Evolutionary conservation across 2,329 filamentous ascomycete genomes (phyloP).

Genomic region (Aureobasidium melanogenum): DNA sequence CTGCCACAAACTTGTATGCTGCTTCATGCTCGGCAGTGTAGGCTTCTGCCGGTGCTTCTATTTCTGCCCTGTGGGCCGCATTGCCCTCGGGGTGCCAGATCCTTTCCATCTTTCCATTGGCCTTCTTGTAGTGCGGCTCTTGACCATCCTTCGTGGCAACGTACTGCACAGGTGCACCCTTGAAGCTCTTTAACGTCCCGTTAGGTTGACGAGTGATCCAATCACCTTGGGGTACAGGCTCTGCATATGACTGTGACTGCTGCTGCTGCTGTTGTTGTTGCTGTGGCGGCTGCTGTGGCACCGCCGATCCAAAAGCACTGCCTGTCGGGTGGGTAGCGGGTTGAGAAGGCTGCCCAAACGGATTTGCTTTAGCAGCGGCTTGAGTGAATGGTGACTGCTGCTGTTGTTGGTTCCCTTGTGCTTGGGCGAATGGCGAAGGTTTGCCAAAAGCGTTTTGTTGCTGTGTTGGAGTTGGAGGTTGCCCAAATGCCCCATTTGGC

Average conservation of each 20-base stretch:
- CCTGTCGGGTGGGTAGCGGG: background rate
- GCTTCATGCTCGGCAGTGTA: constrained; percentile 53
- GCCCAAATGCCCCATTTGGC: constrained; percentile 19
- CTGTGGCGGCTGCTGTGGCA: background rate
- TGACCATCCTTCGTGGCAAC: background rate
- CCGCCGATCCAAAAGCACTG: background rate
- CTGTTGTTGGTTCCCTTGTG: constrained; percentile 8
- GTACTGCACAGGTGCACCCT: background rate
- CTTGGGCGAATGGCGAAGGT: constrained; percentile 10
- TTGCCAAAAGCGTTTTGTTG: constrained; percentile 14
- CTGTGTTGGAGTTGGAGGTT: constrained; percentile 18
- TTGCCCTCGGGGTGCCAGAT: constrained; percentile 65
- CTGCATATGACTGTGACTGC: background rate
- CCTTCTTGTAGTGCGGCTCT: background rate
- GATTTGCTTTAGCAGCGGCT: background rate
- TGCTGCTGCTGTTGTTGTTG: background rate
- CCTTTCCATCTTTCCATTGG: constrained; percentile 49
- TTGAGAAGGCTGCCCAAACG: constrained; percentile 15
- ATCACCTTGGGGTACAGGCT: background rate
- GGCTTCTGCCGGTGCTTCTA: constrained; percentile 47
- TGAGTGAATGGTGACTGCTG: constrained; percentile 14
- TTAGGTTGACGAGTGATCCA: constrained; percentile 3
- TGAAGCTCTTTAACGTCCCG: background rate
- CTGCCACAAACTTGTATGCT: constrained; percentile 56
- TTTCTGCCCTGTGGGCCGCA: constrained; percentile 49